Conservation (phyloP, 805 yeast genomes). For the Starmerella riodocensis region DNA sequence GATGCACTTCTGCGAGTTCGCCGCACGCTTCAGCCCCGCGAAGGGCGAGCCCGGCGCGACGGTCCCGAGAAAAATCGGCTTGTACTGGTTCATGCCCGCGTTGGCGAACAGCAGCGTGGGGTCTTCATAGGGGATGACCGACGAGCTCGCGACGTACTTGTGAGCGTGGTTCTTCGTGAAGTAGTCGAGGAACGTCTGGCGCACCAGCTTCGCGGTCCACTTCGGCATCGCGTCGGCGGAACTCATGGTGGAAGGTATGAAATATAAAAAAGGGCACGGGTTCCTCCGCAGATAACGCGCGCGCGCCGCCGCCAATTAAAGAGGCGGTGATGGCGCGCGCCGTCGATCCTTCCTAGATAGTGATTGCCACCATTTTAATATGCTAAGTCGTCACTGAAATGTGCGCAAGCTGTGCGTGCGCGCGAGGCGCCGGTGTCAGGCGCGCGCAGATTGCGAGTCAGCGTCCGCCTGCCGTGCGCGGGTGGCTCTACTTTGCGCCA, state of each 20-base stretch:
- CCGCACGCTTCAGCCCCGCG: slow-evolving; percentile 72
- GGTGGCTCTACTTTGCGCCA: no score
- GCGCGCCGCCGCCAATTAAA: no score
- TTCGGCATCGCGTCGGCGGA: slow-evolving; percentile 10
- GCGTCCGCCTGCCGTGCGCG: no score
- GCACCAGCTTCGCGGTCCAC: slow-evolving; percentile 37
- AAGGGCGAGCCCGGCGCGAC: slow-evolving; percentile 90
- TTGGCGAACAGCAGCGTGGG: slow-evolving; percentile 93
- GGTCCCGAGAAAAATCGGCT: slow-evolving; percentile 93
- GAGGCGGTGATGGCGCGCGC: no score
- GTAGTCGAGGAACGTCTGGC: slow-evolving; percentile 73
- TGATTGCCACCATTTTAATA: no score
- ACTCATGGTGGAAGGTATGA: not conserved
- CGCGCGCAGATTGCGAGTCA: no score
- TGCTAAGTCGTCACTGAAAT: no score
- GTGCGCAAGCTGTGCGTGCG: no score
- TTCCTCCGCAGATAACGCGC: no score
- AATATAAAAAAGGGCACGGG: no score
- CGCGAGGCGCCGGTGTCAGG: no score
- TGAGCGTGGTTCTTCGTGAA: slow-evolving; percentile 55
- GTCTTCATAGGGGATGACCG: slow-evolving; percentile 95
- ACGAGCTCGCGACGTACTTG: slow-evolving; percentile 78
- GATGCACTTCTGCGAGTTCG: slow-evolving; percentile 93
- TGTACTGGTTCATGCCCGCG: slow-evolving; percentile 99
- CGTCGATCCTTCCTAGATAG: no score